Percentiles rank a stretch among this genome's conserved stretches.
phyloP scores from a whole-genome alignment of 2,329 filamentous ascomycete genomes.

The Gnomoniopsis sp. region DNA sequence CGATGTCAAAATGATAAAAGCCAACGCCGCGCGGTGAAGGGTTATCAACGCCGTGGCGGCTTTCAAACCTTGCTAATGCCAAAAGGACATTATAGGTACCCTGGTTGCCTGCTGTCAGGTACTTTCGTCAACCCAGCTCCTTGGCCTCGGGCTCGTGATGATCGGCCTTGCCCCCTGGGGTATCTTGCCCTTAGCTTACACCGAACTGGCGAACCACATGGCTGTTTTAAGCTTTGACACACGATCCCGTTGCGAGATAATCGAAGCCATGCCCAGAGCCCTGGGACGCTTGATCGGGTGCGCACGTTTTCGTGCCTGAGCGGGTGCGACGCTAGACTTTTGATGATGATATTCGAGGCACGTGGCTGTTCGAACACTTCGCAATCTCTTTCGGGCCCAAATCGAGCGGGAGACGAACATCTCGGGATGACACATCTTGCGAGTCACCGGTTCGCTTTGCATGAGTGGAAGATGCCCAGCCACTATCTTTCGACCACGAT shows the following conservation, averaged over 20 bases:
- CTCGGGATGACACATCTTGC: not conserved
- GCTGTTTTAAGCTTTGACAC: not conserved
- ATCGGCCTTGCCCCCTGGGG: not conserved
- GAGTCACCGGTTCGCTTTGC: not conserved
- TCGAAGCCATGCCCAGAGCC: not conserved
- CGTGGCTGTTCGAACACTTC: not conserved
- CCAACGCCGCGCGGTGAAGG: too few relatives aligned
- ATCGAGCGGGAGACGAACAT: too few relatives aligned
- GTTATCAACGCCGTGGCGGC: too few relatives aligned
- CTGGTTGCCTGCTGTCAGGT: not conserved
- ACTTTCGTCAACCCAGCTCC: not conserved
- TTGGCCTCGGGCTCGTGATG: not conserved
- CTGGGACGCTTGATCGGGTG: not conserved
- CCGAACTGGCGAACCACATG: too few relatives aligned
- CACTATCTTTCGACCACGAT: too few relatives aligned
- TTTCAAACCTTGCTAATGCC: too few relatives aligned
- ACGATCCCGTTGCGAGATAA: not conserved
- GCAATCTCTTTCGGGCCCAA: not conserved
- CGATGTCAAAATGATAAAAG: too few relatives aligned
- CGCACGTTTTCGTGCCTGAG: not conserved
- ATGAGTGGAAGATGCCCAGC: not conserved
- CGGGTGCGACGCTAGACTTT: not conserved
- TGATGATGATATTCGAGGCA: not conserved
- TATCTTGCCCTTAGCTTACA: not conserved
- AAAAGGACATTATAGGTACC: not conserved